These are phyloP conservation scores for Trichaptum fuscoviolaceum DNA, from an alignment of 768 basidiomycete species.

Conservation along the genomic window DNA sequence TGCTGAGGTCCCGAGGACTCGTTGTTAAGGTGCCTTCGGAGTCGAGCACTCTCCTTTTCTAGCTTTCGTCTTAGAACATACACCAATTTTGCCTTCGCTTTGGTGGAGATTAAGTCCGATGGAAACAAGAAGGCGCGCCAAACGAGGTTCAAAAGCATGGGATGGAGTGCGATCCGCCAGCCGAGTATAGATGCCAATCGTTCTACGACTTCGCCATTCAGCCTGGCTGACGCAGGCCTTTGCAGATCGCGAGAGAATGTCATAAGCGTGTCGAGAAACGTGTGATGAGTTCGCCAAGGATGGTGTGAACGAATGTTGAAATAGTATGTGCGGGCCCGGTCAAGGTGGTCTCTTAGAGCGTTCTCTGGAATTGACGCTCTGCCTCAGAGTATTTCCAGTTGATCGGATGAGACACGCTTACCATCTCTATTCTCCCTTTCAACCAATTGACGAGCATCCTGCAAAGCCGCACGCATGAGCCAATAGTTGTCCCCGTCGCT, in stretches of 20 bases:
- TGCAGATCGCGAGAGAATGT: neutral
- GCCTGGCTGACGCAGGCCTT: neutral
- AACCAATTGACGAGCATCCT: neutral
- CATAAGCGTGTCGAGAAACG: neutral
- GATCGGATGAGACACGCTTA: neutral
- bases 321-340: neutral
- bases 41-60: neutral
- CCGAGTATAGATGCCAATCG: neutral
- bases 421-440: neutral
- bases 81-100: neutral
- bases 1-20: neutral
- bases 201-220: neutral
- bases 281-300: neutral
- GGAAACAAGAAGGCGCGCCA: neutral
- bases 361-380: neutral
- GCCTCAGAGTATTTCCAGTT: neutral
- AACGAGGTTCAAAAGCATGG: neutral
- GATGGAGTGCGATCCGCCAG: neutral
- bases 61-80: neutral
- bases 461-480: constrained; percentile 44
- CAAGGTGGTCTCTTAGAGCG: neutral
- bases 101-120: neutral
- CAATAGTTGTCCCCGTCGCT: constrained; percentile 53
- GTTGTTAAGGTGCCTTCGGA: neutral
- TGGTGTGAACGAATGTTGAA: neutral